phyloP scores from a whole-genome alignment of 169 alveolate species.

The Blepharisma undulans region DNA sequence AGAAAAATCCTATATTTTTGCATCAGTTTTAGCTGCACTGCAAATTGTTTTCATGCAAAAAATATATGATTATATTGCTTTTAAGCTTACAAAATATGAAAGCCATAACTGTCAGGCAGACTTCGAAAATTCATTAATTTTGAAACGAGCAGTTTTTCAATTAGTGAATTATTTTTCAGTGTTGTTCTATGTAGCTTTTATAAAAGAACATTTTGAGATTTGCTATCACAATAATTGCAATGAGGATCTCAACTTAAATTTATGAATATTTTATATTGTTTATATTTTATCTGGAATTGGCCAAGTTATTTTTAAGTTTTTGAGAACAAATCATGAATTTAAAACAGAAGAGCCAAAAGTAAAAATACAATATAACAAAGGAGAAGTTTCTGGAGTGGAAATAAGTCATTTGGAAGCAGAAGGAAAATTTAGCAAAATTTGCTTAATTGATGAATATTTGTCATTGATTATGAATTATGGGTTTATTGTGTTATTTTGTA shows the following conservation, averaged over 20 bases:
- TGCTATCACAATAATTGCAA: slow-evolving; percentile 12
- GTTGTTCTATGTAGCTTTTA: slow-evolving; percentile 50
- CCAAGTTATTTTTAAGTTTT: not conserved
- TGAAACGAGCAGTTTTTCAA: slow-evolving; percentile 44
- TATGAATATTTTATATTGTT: slow-evolving; percentile 18
- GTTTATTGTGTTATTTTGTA: slow-evolving; percentile 23
- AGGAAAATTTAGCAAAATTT: no score
- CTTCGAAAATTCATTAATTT: slow-evolving; percentile 47
- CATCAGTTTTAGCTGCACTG: slow-evolving; percentile 43
- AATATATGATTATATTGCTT: slow-evolving; percentile 37
- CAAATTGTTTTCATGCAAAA: slow-evolving; percentile 36
- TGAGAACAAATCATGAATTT: not conserved
- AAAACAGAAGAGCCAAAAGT: not conserved
- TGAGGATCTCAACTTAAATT: slow-evolving; percentile 3
- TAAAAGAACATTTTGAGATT: slow-evolving; percentile 32
- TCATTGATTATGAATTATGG: slow-evolving; percentile 28
- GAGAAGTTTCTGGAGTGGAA: not conserved
- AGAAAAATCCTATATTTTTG: not conserved
- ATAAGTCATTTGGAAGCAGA: not conserved
- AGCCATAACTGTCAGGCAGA: slow-evolving; percentile 48
- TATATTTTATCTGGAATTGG: not conserved
- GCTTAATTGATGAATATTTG: slow-evolving; percentile 24
- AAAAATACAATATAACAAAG: not conserved
- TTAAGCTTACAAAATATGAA: slow-evolving; percentile 41
- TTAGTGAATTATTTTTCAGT: slow-evolving; percentile 51